phyloP scores from a whole-genome alignment of 73 alveolate species.

The Stentor coeruleus region DNA sequence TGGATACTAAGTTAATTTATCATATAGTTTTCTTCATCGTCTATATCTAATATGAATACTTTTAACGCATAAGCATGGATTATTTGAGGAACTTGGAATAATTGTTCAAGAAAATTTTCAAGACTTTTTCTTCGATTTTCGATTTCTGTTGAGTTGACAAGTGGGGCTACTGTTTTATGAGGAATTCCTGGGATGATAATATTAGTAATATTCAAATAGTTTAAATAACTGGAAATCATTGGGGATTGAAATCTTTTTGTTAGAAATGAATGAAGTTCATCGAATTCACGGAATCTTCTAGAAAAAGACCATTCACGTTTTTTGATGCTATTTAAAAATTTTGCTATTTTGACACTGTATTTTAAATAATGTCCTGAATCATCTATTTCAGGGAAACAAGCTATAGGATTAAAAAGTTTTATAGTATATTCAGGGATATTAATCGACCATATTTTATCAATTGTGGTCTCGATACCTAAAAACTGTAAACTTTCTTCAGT shows the following conservation, averaged over 20 bases:
- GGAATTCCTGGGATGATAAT: neutral
- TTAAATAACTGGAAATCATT: neutral
- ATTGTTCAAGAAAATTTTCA: neutral
- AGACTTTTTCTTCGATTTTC: neutral
- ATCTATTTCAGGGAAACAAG: neutral
- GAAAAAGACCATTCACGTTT: neutral
- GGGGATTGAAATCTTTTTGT: neutral
- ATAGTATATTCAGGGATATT: neutral
- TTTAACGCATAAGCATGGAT: slow-evolving; percentile 5
- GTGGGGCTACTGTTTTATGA: neutral
- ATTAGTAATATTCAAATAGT: neutral
- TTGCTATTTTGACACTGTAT: slow-evolving; percentile 1
- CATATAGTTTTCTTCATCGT: neutral
- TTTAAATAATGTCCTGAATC: neutral
- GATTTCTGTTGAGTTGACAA: neutral
- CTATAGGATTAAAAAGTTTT: neutral
- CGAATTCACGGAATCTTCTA: neutral
- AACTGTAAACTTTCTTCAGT: neutral
- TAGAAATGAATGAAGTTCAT: neutral
- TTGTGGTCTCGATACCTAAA: neutral
- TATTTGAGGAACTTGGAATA: neutral
- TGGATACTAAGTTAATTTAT: no score
- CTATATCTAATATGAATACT: neutral
- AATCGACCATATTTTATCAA: neutral
- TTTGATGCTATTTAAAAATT: neutral